A percentile compares a stretch with the other conserved stretches of the same genome.
Conservation (phyloP, 345 rosid species). For the Salix exigua region DNA sequence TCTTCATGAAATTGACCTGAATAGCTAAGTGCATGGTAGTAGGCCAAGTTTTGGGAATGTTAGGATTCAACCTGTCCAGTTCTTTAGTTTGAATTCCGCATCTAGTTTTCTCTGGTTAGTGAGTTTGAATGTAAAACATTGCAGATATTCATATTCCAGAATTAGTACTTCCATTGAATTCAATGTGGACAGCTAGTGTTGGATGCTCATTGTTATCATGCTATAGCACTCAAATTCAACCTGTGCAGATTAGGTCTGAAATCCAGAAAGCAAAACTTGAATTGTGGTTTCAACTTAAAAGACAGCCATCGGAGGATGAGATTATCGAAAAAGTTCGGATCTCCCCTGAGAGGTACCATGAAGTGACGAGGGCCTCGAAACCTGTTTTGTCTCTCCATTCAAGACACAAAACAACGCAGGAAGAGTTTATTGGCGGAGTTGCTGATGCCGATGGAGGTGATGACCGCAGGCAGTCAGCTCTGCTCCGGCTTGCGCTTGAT, state of each 20-base stretch:
- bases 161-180: neutral
- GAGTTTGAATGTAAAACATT: neutral
- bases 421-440: constrained; percentile 73
- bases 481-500: constrained; percentile 93
- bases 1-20: neutral
- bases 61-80: neutral
- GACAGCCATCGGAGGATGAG: constrained; percentile 73
- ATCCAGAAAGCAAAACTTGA: constrained; percentile 70
- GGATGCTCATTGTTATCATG: neutral
- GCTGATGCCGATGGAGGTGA: constrained; percentile 70
- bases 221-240: constrained; percentile 5
- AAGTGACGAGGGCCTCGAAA: constrained; percentile 71
- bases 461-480: constrained; percentile 63
- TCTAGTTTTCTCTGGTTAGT: neutral
- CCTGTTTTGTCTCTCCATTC: constrained; percentile 72
- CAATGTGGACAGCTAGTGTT: neutral
- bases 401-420: constrained; percentile 68
- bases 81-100: neutral
- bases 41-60: neutral
- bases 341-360: constrained; percentile 75
- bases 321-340: constrained; percentile 56
- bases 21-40: neutral
- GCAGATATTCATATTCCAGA: neutral
- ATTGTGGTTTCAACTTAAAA: constrained; percentile 55
- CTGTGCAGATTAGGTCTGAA: constrained; percentile 66